Percentiles rank a stretch among this genome's conserved stretches.
These are phyloP conservation scores for Arthrobotrys megalospora DNA, from an alignment of 2,329 filamentous ascomycete genomes.

Conservation along the genomic window DNA sequence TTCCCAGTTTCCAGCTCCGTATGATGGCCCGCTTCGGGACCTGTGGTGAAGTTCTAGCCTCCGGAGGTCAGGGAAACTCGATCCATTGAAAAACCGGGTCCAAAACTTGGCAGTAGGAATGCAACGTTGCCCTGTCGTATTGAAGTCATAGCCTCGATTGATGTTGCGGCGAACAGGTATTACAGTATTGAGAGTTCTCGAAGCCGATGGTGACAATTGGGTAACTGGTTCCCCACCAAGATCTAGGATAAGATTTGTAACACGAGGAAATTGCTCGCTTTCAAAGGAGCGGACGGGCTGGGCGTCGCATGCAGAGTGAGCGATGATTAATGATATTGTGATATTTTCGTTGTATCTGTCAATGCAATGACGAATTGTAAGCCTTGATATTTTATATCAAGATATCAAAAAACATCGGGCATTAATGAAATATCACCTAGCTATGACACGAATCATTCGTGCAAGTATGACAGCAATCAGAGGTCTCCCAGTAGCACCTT, in stretches of 20 bases:
- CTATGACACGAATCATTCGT: slow-evolving; percentile 60
- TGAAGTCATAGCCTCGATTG: slow-evolving; percentile 31
- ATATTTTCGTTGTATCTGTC: slow-evolving; percentile 62
- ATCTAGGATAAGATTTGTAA: slow-evolving; percentile 62
- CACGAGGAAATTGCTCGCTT: slow-evolving; percentile 60
- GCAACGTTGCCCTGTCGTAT: slow-evolving; percentile 36
- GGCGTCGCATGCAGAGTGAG: slow-evolving; percentile 62
- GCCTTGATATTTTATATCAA: not conserved
- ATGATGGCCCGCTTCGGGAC: slow-evolving; percentile 12
- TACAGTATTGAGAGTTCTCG: slow-evolving; percentile 55
- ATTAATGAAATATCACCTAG: slow-evolving; percentile 57
- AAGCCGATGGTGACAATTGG: slow-evolving; percentile 25
- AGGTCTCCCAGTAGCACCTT: slow-evolving; percentile 47
- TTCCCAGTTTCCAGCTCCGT: slow-evolving; percentile 32
- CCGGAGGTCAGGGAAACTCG: slow-evolving; percentile 62
- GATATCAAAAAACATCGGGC: not conserved
- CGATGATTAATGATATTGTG: slow-evolving; percentile 61
- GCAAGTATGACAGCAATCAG: slow-evolving; percentile 62
- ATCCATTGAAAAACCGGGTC: slow-evolving; percentile 63
- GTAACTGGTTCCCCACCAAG: slow-evolving; percentile 53
- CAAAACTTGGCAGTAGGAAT: slow-evolving; percentile 62
- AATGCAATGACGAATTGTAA: slow-evolving; percentile 1
- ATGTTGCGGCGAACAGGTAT: slow-evolving; percentile 61
- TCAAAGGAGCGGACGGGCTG: slow-evolving; percentile 63
- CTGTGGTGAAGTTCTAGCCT: slow-evolving; percentile 62